Conservation (phyloP, 345 rosid genomes). For the Eucalyptus erythrocorys region DNA sequence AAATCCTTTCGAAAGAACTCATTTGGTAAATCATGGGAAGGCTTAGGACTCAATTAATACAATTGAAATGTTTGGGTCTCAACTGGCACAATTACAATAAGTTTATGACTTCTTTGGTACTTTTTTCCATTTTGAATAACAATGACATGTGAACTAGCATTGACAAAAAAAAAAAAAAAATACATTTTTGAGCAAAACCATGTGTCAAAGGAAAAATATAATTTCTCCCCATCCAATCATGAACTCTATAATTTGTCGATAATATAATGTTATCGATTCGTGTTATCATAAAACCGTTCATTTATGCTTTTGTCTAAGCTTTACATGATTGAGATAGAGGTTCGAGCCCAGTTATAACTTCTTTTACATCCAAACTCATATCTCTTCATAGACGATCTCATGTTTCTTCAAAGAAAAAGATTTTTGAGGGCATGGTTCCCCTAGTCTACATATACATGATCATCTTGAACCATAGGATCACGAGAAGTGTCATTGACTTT, state of each 20-base stretch:
- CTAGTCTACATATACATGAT: neutral
- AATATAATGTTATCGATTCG: too few relatives aligned
- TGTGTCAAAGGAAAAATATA: neutral
- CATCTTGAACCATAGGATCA: neutral
- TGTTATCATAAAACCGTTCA: neutral
- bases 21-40: too few relatives aligned
- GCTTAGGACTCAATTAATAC: too few relatives aligned
- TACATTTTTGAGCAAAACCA: neutral
- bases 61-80: too few relatives aligned
- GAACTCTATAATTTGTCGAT: neutral
- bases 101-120: too few relatives aligned
- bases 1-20: too few relatives aligned
- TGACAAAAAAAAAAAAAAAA: too few relatives aligned
- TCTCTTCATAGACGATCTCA: neutral
- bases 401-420: neutral
- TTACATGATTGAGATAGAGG: neutral
- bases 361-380: neutral
- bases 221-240: neutral
- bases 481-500: neutral
- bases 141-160: neutral
- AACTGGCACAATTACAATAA: too few relatives aligned
- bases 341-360: neutral
- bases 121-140: neutral
- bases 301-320: neutral
- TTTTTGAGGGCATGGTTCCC: neutral